A percentile compares a stretch with the other conserved stretches of the same genome.
phyloP scores from a whole-genome alignment of 257 asterid species.

The Nicotiana otophora region DNA sequence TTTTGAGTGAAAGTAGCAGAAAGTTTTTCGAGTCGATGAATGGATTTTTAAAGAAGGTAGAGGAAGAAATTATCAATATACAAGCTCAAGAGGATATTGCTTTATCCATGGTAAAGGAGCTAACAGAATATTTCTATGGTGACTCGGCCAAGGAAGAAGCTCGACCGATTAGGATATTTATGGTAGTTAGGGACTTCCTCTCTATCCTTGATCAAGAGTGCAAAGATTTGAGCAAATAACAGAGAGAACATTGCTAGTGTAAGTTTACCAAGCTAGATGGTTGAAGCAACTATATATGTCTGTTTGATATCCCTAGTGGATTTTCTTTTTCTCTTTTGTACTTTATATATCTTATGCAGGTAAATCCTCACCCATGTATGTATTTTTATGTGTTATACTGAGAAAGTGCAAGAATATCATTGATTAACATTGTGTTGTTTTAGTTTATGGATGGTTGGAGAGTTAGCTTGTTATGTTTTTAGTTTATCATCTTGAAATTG shows the following conservation, averaged over 20 bases:
- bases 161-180: constrained; percentile 51
- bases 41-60: constrained; percentile 50
- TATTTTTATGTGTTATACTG: neutral
- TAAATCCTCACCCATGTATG: neutral
- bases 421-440: neutral
- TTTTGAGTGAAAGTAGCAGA: constrained; percentile 17
- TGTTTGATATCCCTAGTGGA: neutral
- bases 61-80: constrained; percentile 39
- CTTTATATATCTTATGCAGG: neutral
- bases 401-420: neutral
- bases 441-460: neutral
- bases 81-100: constrained; percentile 62
- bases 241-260: constrained; percentile 31
- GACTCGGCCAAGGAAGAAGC: constrained; percentile 70
- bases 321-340: neutral
- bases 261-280: no score
- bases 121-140: constrained; percentile 76
- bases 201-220: constrained; percentile 63
- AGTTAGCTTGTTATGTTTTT: neutral
- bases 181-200: constrained; percentile 68
- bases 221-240: constrained; percentile 60
- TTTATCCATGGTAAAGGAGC: constrained; percentile 63
- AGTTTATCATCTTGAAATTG: neutral
- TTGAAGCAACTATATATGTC: constrained; percentile 11
- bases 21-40: constrained; percentile 39